Base-by-base conservation (phyloP, 208 protist species). In the Angomonas deanei region DNA sequence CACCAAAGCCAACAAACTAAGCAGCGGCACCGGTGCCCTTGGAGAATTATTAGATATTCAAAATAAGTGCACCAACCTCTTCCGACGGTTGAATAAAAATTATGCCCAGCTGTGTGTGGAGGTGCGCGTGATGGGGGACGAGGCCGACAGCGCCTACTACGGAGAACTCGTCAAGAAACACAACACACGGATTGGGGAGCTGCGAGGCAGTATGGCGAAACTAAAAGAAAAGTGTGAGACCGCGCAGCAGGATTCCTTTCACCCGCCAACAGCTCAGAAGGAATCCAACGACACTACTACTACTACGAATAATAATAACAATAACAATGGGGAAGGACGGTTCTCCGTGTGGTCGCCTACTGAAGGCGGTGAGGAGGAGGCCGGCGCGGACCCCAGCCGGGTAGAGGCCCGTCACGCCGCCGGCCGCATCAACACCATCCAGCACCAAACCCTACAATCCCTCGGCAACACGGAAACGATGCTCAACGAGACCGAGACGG, bases 401-500 rank as follows among this genome's bases (percentile, higher is more conserved):
- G 55, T 15, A 1, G 76, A 81, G 56, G 79, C 82, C 10, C 80
- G 75, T 15, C 48, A 59, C 15, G 64, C 61, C 8, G 74, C 71
- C 2, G 52, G 42, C 0, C 73, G 78, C 48, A 72, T 93, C 49
- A 66, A 78, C 53, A 53, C 71, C 15, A 75, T 80, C 28, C 87
- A 92, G 64, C 72, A 78, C 21, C 70, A 72, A 32, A 81, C 82
- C 0, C 57, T 94, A 23, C 61, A 80, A 31, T 85, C 84, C 17
- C 61, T 94, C 15, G 73, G 63, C 0, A 69, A 72, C 31, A 78
- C 84, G 11, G 88, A 94, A 69, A 68, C 69, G 65, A 33, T 86
- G 38, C 39, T 94, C 50, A 75, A 74, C 66, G 77, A 89, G 36
- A 93, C 88, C 24, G 85, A 96, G 63, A 65, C 61, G 26, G 59